These are phyloP conservation scores for Lactarius vividus DNA, from an alignment of 768 basidiomycete genomes.

Conservation along the genomic window DNA sequence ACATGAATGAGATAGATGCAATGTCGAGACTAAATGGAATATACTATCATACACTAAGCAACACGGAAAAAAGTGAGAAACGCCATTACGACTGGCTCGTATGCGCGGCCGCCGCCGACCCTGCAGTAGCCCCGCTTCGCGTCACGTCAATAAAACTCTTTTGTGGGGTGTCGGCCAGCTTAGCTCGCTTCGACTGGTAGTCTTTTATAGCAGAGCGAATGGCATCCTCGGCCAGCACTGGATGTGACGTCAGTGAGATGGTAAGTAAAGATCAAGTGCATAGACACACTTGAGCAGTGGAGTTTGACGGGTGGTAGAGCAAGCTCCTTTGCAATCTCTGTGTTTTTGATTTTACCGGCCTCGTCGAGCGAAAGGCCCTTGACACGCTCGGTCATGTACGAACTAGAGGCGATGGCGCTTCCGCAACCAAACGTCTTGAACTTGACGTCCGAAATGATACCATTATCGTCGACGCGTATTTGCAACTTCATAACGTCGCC, in stretches of 20 bases:
- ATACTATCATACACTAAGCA: constrained; percentile 22
- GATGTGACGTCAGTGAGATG: constrained; percentile 14
- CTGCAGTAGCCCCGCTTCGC: constrained; percentile 52
- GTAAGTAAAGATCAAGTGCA: constrained; percentile 2
- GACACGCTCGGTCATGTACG: constrained; percentile 98
- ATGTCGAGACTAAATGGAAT: not conserved
- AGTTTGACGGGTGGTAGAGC: constrained; percentile 95
- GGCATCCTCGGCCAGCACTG: constrained; percentile 96
- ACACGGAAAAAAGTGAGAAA: not conserved
- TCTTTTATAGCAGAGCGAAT: constrained; percentile 98
- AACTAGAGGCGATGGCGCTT: constrained; percentile 95
- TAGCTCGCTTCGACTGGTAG: constrained; percentile 81
- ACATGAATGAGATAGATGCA: not conserved
- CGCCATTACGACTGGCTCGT: constrained; percentile 38
- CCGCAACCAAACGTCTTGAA: constrained; percentile 99
- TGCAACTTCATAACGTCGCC: constrained; percentile 99
- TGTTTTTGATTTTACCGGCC: constrained; percentile 96
- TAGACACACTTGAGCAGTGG: constrained; percentile 81
- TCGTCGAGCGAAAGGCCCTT: constrained; percentile 92
- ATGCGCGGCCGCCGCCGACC: constrained; percentile 52
- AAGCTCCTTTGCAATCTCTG: constrained; percentile 97
- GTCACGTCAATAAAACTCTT: constrained; percentile 70
- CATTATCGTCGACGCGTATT: constrained; percentile 93
- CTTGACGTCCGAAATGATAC: constrained; percentile 96
- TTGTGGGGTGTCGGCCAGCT: constrained; percentile 48